phyloP scores from a whole-genome alignment of 768 basidiomycete genomes.

The Sarcodon sp. region DNA sequence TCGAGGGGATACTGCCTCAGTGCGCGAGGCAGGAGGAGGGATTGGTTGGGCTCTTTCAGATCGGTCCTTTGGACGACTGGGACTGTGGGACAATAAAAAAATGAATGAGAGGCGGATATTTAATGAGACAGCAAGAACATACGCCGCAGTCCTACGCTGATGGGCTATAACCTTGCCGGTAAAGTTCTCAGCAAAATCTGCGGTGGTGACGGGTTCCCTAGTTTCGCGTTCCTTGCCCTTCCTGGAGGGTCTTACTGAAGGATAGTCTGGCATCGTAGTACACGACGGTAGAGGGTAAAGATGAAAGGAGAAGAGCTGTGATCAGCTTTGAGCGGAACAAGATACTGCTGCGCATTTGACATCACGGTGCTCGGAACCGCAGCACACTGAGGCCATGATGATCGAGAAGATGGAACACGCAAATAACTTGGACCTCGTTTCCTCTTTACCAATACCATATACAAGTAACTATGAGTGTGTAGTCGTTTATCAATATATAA shows the following conservation, averaged over 20 bases:
- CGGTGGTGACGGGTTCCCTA: constrained; percentile 18
- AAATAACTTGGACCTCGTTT: not conserved
- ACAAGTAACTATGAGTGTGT: not conserved
- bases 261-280: constrained; percentile 11
- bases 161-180: constrained; percentile 56
- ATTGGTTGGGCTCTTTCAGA: constrained; percentile 27
- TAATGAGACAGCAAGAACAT: constrained; percentile 11
- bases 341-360: constrained; percentile 3
- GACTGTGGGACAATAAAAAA: constrained; percentile 18
- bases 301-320: not conserved
- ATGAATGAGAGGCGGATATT: not conserved
- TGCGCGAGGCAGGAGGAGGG: constrained; percentile 15
- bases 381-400: not conserved
- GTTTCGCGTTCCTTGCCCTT: constrained; percentile 22
- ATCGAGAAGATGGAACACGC: not conserved
- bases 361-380: not conserved
- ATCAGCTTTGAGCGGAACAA: not conserved
- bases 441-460: not conserved
- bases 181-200: constrained; percentile 46
- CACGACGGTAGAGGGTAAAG: not conserved
- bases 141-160: constrained; percentile 53
- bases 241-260: constrained; percentile 10
- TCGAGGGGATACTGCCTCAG: constrained; percentile 18
- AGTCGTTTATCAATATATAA: not conserved
- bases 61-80: constrained; percentile 31